Evolutionary conservation across 345 rosid genomes (phyloP), one percentile per base, ranked within the genome.

Genomic region (Trapa bicornis): DNA sequence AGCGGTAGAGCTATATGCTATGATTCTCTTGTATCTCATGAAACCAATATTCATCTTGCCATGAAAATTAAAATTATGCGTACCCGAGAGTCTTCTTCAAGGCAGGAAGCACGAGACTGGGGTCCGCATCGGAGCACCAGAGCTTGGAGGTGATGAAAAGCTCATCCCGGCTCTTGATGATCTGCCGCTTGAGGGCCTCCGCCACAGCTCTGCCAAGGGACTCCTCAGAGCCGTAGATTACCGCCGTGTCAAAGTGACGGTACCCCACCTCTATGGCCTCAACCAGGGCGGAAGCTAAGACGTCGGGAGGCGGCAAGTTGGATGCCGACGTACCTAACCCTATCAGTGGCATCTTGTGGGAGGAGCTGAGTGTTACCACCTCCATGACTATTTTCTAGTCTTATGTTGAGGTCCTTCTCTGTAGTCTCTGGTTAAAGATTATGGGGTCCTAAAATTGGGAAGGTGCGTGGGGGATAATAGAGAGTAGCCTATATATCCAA

Each of bases 241-340:
- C 29, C 3, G 66, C 66, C 6, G 66, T 64, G 47, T 64, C 66
- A 29, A 64, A 64, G 33, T 64, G 66, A 48, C 66, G 66, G 66
- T 54, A 54, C 35, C 60, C 60, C 35, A 54, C 10, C 35, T n/a
- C 35, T 22, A 54, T 54, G 60, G 60, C 60, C 60, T 54, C 60
- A 8, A 54, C 60, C n/a, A 54, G 11, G 35, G 17, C 6, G 11
- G 60, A 9, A 54, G 60, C 17, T n/a, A 54, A 8, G 60, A 22
- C 60, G 33, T 6, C 33, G 2, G 60, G 33, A 54, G 60, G 60
- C 2, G 35, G 60, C 33, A 3, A 35, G 8, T 7, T 2, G 33
- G 2, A 0, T 5, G 60, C 33, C 11, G 35, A 33, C 5, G 60
- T 54, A 11, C 60, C 60, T 0, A 54, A 11, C 9, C 33, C 60